These are phyloP conservation scores for Spinellus fusiger DNA, from an alignment of 192 early-diverging fungal genomes.

Conservation along the genomic window DNA sequence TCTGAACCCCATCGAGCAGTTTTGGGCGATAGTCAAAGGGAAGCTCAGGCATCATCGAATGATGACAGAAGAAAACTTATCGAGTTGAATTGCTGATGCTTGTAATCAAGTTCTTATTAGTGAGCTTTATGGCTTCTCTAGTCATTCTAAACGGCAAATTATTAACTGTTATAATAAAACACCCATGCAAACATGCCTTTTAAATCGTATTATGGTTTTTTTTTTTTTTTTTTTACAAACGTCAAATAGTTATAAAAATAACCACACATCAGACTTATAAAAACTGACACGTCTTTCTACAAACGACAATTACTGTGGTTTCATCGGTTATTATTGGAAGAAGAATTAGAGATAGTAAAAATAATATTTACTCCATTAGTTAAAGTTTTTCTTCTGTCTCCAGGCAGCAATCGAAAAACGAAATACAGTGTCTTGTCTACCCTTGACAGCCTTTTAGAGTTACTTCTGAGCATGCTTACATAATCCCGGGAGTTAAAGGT, in stretches of 20 bases:
- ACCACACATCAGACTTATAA: too few species aligned
- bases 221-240: too few species aligned
- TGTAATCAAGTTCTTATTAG: constrained; percentile 3
- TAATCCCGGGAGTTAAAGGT: not conserved
- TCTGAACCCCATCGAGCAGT: constrained; percentile 20
- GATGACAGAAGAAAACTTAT: not conserved
- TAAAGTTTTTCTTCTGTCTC: constrained; percentile 3
- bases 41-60: not conserved
- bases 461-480: not conserved
- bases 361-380: too few species aligned
- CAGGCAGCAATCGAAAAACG: constrained; percentile 6
- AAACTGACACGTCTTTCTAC: too few species aligned
- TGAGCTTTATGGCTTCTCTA: constrained; percentile 3
- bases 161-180: not conserved
- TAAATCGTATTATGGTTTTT: too few species aligned
- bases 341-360: too few species aligned
- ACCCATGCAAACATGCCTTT: not conserved
- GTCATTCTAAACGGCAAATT: constrained; percentile 6
- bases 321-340: too few species aligned
- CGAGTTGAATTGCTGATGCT: not conserved
- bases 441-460: not conserved
- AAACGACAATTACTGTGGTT: too few species aligned
- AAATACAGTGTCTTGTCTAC: constrained; percentile 1
- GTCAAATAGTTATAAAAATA: too few species aligned
- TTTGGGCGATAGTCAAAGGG: constrained; percentile 16